A percentile compares a stretch with the other conserved stretches of the same genome.
These are phyloP conservation scores for Xylariales sp. DNA, from an alignment of 2,329 filamentous ascomycete genomes.

Conservation along the genomic window DNA sequence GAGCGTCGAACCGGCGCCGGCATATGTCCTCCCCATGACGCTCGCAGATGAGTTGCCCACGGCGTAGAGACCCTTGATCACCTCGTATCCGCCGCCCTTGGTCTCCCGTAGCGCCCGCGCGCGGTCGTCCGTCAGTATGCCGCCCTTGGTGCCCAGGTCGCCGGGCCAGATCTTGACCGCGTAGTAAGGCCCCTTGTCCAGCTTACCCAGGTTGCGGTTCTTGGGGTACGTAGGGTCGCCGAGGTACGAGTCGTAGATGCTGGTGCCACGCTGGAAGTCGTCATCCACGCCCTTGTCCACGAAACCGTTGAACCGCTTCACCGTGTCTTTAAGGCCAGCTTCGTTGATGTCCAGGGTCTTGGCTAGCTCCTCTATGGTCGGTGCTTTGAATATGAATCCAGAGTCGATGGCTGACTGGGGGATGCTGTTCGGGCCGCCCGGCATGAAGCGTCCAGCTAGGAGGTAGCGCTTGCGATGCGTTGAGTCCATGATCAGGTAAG, in stretches of 20 bases:
- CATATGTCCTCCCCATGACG: conserved; percentile 28
- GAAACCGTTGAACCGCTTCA: conserved; percentile 24
- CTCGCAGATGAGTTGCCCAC: conserved; percentile 26
- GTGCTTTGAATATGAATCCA: conserved; percentile 14
- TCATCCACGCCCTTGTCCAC: conserved; percentile 22
- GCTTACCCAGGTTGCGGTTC: conserved; percentile 25
- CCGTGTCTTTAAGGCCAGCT: conserved; percentile 15
- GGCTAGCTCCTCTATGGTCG: conserved; percentile 20
- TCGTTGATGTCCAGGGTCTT: conserved; percentile 16
- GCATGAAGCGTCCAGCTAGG: neutral
- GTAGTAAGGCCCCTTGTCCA: conserved; percentile 24
- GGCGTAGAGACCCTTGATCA: conserved; percentile 27
- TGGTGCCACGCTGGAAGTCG: conserved; percentile 28
- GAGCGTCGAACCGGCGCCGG: conserved; percentile 28
- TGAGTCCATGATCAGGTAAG: conserved; percentile 26
- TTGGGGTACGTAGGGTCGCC: conserved; percentile 23
- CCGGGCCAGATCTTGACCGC: conserved; percentile 29
- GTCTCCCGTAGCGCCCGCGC: conserved; percentile 18
- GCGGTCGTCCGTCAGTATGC: conserved; percentile 27
- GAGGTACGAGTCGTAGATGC: conserved; percentile 24
- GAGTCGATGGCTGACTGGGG: neutral
- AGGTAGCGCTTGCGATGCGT: conserved; percentile 24
- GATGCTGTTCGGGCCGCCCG: neutral
- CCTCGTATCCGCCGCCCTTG: conserved; percentile 7
- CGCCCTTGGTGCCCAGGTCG: conserved; percentile 32